A percentile compares a stretch with the other conserved stretches of the same genome.
Evolutionary conservation across 306 rosid species (phyloP).

Genomic region (Potentilla sterilis): DNA sequence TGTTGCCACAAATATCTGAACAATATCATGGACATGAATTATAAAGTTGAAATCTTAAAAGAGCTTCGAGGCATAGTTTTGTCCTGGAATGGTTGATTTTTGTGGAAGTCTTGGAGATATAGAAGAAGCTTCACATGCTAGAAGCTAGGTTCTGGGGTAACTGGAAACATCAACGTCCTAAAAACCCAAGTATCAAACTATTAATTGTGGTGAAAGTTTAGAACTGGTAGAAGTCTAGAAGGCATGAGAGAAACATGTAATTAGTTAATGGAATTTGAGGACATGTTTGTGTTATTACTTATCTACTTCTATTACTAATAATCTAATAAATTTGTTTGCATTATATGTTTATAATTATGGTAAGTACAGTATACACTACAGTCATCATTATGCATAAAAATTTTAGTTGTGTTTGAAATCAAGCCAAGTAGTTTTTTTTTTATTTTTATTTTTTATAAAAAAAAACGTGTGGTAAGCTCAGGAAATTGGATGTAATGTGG

Average conservation of each 20-base stretch:
- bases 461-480: too few species aligned
- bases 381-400: not conserved
- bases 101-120: conserved; percentile 35
- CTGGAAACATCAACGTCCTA: not conserved
- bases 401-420: not conserved
- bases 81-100: conserved; percentile 8
- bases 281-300: not conserved
- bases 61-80: conserved; percentile 1
- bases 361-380: too few species aligned
- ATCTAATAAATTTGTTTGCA: not conserved
- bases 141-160: not conserved
- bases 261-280: not conserved
- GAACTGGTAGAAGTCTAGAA: not conserved
- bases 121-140: conserved; percentile 38
- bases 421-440: too few species aligned
- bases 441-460: too few species aligned
- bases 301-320: not conserved
- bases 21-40: not conserved
- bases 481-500: too few species aligned
- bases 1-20: not conserved
- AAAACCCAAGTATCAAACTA: not conserved
- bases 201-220: not conserved
- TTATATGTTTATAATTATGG: too few species aligned
- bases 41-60: not conserved
- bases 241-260: not conserved